Evolutionary conservation across 345 rosid species (phyloP).

Genomic region (Camelina laxa): DNA sequence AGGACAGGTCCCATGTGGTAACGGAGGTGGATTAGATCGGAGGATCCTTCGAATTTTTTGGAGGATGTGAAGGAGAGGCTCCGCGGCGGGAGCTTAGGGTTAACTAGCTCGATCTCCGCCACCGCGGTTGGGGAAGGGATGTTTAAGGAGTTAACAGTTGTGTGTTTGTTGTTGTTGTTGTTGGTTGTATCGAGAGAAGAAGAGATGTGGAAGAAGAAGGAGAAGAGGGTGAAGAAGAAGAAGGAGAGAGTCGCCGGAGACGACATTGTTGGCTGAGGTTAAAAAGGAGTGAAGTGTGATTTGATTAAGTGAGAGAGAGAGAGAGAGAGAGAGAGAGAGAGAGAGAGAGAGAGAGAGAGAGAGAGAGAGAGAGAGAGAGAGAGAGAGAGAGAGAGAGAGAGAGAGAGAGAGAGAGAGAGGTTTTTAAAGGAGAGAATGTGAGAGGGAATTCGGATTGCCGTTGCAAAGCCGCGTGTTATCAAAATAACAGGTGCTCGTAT

Average conservation of each 20-base stretch:
- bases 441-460: conserved; percentile 73
- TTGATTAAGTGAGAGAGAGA: not conserved
- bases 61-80: conserved; percentile 56
- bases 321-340: not conserved
- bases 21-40: conserved; percentile 74
- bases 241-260: conserved; percentile 30
- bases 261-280: conserved; percentile 39
- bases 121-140: conserved; percentile 7
- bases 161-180: not conserved
- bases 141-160: conserved; percentile 46
- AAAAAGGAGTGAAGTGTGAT: conserved; percentile 3
- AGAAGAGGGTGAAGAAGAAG: conserved; percentile 20
- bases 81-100: conserved; percentile 81
- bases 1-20: conserved; percentile 99
- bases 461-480: no score
- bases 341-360: no score
- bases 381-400: no score
- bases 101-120: conserved; percentile 42
- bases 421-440: not conserved
- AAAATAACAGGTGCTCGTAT: conserved; percentile 38
- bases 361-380: no score
- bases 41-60: conserved; percentile 86
- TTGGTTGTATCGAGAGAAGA: not conserved
- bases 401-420: no score
- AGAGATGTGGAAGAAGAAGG: not conserved